These are phyloP conservation scores for Fagopyrum homotropicum DNA, from an alignment of 148 eudicot genomes.

Conservation along the genomic window DNA sequence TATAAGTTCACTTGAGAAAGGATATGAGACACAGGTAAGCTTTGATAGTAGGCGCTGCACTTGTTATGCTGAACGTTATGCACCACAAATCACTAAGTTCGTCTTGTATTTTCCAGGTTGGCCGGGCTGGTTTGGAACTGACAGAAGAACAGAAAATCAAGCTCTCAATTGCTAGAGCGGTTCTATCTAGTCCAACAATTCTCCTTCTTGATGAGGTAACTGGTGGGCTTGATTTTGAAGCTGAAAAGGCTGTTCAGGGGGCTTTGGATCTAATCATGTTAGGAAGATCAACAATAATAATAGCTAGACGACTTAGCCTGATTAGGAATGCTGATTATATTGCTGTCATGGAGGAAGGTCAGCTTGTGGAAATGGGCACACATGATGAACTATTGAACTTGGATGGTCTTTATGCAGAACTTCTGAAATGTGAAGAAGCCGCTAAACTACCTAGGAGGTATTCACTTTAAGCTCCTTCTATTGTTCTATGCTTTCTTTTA, in stretches of 20 bases:
- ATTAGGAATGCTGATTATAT: slow-evolving; percentile 92
- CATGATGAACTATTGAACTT: slow-evolving; percentile 84
- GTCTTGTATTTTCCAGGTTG: slow-evolving; percentile 52
- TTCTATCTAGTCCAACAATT: slow-evolving; percentile 82
- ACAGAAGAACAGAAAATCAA: slow-evolving; percentile 96
- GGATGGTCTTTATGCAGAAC: slow-evolving; percentile 94
- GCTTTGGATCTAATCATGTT: slow-evolving; percentile 91
- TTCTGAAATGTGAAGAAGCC: slow-evolving; percentile 94
- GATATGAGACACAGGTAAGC: slow-evolving; percentile 86
- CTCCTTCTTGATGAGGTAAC: slow-evolving; percentile 98
- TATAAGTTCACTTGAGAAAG: slow-evolving; percentile 85
- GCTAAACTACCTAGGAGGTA: slow-evolving; percentile 97
- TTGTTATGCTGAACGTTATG: neutral
- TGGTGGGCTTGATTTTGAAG: slow-evolving; percentile 99
- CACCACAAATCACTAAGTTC: neutral
- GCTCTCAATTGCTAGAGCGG: slow-evolving; percentile 95
- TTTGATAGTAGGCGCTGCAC: slow-evolving; percentile 1
- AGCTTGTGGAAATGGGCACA: slow-evolving; percentile 96
- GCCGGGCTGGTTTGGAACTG: slow-evolving; percentile 76
- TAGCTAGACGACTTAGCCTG: slow-evolving; percentile 88
- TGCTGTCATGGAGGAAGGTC: slow-evolving; percentile 99
- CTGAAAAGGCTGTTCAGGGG: slow-evolving; percentile 93
- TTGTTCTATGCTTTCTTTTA: neutral
- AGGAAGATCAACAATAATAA: slow-evolving; percentile 90
- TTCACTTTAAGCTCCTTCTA: neutral